phyloP scores from a whole-genome alignment of 2,329 filamentous ascomycete genomes.

The Aspergillus tanneri region DNA sequence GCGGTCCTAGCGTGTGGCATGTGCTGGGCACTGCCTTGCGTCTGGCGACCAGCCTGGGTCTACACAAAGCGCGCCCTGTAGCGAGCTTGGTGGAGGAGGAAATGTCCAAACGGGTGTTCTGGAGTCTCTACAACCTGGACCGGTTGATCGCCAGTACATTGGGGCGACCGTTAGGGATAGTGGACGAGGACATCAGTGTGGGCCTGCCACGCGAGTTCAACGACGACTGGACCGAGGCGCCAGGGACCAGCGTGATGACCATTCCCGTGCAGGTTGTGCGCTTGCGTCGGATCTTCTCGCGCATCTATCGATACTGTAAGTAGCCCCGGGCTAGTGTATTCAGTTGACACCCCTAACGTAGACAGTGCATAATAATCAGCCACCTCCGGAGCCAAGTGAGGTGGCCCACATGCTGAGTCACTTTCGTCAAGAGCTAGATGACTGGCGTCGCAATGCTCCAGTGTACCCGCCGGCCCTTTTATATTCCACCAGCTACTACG shows the following conservation, averaged over 20 bases:
- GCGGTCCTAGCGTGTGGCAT: conserved; percentile 42
- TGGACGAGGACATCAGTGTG: conserved; percentile 45
- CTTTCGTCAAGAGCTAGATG: conserved; percentile 39
- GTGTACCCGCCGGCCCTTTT: conserved; percentile 38
- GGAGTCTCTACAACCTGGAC: conserved; percentile 47
- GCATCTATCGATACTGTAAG: conserved; percentile 41
- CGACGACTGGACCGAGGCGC: conserved; percentile 39
- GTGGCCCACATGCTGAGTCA: conserved; percentile 28
- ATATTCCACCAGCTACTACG: conserved; percentile 44
- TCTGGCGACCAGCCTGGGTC: conserved; percentile 38
- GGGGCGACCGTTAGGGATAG: conserved; percentile 41
- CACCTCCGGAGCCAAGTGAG: conserved; percentile 29
- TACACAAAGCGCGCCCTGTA: conserved; percentile 35
- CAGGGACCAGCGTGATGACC: conserved; percentile 38
- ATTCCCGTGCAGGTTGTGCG: conserved; percentile 40
- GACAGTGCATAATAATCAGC: conserved; percentile 38
- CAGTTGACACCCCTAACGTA: conserved; percentile 7
- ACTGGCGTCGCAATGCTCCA: conserved; percentile 39
- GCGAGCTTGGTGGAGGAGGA: conserved; percentile 36
- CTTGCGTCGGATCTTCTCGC: conserved; percentile 40
- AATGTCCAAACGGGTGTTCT: conserved; percentile 45
- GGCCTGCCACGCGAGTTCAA: conserved; percentile 40
- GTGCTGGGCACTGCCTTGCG: conserved; percentile 40
- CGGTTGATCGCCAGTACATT: conserved; percentile 42
- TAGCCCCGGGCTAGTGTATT: neutral